Conservation (phyloP, 169 alveolate species). For the Cyclospora cayetanensis region DNA sequence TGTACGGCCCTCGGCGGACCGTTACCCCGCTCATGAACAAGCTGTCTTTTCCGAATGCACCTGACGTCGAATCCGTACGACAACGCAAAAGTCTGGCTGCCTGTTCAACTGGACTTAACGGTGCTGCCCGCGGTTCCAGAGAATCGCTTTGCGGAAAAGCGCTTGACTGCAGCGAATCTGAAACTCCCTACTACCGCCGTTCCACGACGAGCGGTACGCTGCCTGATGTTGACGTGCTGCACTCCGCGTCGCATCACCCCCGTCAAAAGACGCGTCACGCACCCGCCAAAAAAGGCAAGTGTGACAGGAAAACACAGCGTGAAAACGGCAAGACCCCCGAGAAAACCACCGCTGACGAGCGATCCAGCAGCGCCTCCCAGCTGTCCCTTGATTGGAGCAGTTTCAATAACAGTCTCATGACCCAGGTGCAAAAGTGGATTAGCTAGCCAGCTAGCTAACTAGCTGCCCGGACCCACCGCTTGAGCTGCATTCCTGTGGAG, state of each 20-base stretch:
- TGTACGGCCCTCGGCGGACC: slow-evolving; percentile 39
- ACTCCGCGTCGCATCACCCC: slow-evolving; percentile 19
- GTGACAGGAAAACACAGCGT: neutral
- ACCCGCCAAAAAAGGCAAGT: neutral
- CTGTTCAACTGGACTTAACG: neutral
- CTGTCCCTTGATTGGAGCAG: slow-evolving; percentile 29
- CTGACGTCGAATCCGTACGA: slow-evolving; percentile 1
- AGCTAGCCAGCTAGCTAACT: neutral
- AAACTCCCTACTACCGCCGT: slow-evolving; percentile 8
- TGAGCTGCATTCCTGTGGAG: too few relatives aligned
- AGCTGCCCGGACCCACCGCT: neutral
- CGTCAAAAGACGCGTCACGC: slow-evolving; percentile 30
- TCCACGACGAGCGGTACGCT: neutral
- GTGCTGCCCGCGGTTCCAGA: neutral
- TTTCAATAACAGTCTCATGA: slow-evolving; percentile 40
- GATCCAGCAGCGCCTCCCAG: slow-evolving; percentile 1
- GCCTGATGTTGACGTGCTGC: slow-evolving; percentile 37
- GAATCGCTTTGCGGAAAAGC: neutral
- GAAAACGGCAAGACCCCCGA: neutral
- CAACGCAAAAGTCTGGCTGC: neutral
- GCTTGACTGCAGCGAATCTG: neutral
- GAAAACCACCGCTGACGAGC: neutral
- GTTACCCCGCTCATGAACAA: slow-evolving; percentile 38
- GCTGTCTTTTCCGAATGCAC: neutral
- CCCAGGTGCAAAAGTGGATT: slow-evolving; percentile 62